Base-by-base conservation (phyloP, 495 filamentous ascomycete species). In the Sordaria brevicollis region DNA sequence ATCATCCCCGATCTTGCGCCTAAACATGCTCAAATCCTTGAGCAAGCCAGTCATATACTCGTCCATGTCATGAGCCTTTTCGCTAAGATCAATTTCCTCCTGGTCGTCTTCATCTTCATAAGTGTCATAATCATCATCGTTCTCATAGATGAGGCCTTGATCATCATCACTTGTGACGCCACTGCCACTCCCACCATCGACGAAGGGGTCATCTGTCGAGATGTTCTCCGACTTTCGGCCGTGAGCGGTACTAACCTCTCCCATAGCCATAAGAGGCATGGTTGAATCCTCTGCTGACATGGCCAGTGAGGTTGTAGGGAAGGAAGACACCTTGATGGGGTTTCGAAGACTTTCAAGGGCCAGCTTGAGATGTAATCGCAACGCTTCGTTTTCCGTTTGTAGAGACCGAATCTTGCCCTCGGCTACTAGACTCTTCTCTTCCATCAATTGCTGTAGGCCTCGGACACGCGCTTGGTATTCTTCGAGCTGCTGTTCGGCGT, bases 351-450 rank as follows among this genome's bases (percentile, higher is more conserved):
- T 92, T 36, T 96, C 95, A 11, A 97, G 79, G 6, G 91, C 93
- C 31, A 99, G 82, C 76, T 90, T 91, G 62, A 99, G 79, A 76
- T 98, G 96, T 71, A 92, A 83, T 68, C 92, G 84, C 74, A 98
- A 80, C 1, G 93, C 90, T 75, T 97, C 95, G 68, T 96, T 97
- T 82, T 98, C 91, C 3, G 88, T 91, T 77, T 92, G 88, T 43
- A 99, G 79, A 49, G 89, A 90, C 35, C 91, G 85, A 70, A 99
- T 96, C 84, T 97, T 97, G 82, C 89, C 90, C 74, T 99, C 96
- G 67, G 90, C 88, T 5, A 97, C 89, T 78, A 95, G 88, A 43
- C 89, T 87, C 36, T 86, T 89, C 81, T 99, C 95, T 77, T 97
- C 94, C 94, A 97, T 97, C 73, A 94, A 83, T 43, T 93, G 88